Evolutionary conservation across 768 basidiomycete genomes (phyloP), one percentile per base, ranked within the genome.

Genomic region (Lentinula aciculospora): DNA sequence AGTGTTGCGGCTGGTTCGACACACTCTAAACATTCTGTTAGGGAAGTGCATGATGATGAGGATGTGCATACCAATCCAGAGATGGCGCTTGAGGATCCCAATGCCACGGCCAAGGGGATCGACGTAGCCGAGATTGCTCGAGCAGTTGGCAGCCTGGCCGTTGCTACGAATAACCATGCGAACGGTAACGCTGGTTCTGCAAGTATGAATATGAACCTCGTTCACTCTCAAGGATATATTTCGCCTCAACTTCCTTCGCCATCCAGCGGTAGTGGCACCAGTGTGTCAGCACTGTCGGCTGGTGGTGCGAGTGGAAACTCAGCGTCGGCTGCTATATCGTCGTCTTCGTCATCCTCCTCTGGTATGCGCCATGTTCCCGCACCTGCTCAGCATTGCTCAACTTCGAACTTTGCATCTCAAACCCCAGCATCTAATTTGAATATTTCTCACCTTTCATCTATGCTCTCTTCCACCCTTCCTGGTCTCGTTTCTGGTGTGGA

Each of bases 231-330:
- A 60, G 83, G 78, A 5, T 79, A 80, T 36, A 81, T 77, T 0
- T 91, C 89, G 15, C 89, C 89, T 3, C 87, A 90, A 65, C 67
- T 91, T 28, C 88, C 89, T 13, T 89, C 88, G 3, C 90, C 90
- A 45, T 56, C 54, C 19, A 56, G 54, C 28, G 54, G 54, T 3
- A 44, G 40, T 56, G 42, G 54, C n/a, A 45, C 28, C n/a, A 56
- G 54, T 32, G 42, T 31, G 4, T 56, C 54, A 2, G 34, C 37
- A 19, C 39, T 32, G 9, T 54, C 53, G 13, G 40, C 48, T 6
- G 29, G 53, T 15, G 53, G 53, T 21, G 40, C 48, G 28, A 34
- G 53, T 39, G 54, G 54, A 31, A 19, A 45, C 2, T 45, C 54
- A 21, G 42, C 19, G 7, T 32, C 44, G 17, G 39, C 40, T 42